Evolutionary conservation across 164 flowering plant species (phyloP).

Genomic region (Taxillus chinensis): DNA sequence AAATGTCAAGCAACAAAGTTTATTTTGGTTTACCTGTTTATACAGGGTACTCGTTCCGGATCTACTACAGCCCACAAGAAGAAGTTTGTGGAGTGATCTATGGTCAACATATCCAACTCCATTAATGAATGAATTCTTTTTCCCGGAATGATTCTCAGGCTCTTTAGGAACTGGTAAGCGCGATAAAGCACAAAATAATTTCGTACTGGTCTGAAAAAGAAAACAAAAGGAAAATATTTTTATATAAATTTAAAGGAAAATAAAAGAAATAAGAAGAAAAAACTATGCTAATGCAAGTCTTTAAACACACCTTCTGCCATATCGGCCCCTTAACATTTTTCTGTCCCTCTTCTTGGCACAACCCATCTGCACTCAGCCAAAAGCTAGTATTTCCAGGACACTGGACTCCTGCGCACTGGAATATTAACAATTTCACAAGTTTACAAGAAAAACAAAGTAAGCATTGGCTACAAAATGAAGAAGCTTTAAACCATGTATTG

Average conservation of each 20-base stretch:
- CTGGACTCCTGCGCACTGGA: conserved; percentile 35
- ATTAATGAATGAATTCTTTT: conserved; percentile 11
- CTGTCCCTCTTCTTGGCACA: conserved; percentile 49
- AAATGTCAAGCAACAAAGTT: too few species aligned
- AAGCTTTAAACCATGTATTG: neutral
- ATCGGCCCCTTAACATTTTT: conserved; percentile 25
- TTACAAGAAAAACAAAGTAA: neutral
- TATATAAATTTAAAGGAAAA: neutral
- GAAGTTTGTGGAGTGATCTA: conserved; percentile 25
- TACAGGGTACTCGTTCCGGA: conserved; percentile 53
- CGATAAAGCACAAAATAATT: conserved; percentile 25
- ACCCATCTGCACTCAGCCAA: conserved; percentile 49
- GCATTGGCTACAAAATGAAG: neutral
- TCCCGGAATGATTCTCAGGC: conserved; percentile 10
- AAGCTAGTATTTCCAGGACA: conserved; percentile 39
- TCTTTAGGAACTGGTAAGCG: conserved; percentile 40
- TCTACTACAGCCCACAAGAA: conserved; percentile 34
- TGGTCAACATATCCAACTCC: conserved; percentile 12
- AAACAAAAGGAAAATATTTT: conserved; percentile 3
- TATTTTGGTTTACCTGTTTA: conserved; percentile 36
- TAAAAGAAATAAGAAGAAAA: neutral
- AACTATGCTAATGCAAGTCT: neutral
- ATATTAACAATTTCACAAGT: neutral
- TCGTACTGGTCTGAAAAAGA: conserved; percentile 19
- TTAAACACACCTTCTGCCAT: conserved; percentile 37